A percentile compares a stretch with the other conserved stretches of the same genome.
These are phyloP conservation scores for Parachlorella kessleri DNA, from an alignment of 139 green algal genomes.

Conservation along the genomic window DNA sequence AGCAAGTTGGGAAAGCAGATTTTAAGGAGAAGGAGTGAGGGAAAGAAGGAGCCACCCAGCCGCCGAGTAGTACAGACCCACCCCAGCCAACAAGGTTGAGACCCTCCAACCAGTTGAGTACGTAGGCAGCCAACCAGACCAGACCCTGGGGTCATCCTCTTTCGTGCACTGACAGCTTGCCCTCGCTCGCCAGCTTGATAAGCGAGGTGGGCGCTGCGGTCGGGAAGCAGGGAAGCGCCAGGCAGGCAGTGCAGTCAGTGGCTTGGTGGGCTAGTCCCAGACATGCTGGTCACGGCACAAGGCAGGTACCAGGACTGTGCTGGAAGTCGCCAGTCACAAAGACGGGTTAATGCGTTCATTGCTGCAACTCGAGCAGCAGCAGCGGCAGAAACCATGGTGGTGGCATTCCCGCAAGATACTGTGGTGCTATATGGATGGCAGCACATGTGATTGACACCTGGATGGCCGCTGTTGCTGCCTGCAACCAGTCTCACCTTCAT, in stretches of 20 bases:
- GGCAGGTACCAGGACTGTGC: not conserved
- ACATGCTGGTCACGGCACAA: too few relatives aligned
- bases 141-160: slow-evolving; percentile 21
- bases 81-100: too few relatives aligned
- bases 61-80: too few relatives aligned
- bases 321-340: not conserved
- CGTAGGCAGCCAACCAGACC: too few relatives aligned
- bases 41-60: too few relatives aligned
- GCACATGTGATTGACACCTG: too few relatives aligned
- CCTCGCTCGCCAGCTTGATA: slow-evolving; percentile 35
- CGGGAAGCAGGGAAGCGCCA: not conserved
- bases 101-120: too few relatives aligned
- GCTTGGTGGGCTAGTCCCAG: not conserved
- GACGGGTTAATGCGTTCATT: not conserved
- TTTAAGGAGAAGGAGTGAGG: too few relatives aligned
- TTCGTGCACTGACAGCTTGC: slow-evolving; percentile 21
- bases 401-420: slow-evolving; percentile 11
- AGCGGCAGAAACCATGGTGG: not conserved
- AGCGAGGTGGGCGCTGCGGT: slow-evolving; percentile 26
- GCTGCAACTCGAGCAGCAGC: not conserved
- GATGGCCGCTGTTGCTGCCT: too few relatives aligned
- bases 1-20: too few relatives aligned
- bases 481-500: slow-evolving; percentile 24
- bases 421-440: too few relatives aligned
- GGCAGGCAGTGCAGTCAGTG: not conserved